phyloP scores from a whole-genome alignment of 192 early-diverging fungal genomes.

The Podila epigama region DNA sequence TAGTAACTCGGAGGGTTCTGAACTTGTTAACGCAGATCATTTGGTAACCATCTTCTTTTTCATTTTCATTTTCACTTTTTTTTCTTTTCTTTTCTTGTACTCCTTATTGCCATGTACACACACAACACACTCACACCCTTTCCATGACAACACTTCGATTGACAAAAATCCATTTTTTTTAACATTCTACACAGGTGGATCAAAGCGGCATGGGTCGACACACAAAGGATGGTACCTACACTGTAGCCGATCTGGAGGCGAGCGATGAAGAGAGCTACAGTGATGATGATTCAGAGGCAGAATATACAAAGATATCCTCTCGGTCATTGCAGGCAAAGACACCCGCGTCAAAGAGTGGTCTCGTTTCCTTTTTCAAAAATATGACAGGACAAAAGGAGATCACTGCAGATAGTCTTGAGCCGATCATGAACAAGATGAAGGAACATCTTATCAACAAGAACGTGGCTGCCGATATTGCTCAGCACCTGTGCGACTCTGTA shows the following conservation, averaged over 20 bases:
- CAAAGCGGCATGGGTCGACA: slow-evolving; percentile 65
- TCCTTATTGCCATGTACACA: too few species aligned
- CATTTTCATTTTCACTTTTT: background rate
- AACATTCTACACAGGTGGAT: slow-evolving; percentile 52
- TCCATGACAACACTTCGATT: too few species aligned
- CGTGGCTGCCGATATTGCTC: slow-evolving; percentile 89
- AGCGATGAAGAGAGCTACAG: slow-evolving; percentile 64
- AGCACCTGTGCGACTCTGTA: slow-evolving; percentile 86
- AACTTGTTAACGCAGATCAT: slow-evolving; percentile 26
- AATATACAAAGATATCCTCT: slow-evolving; percentile 43
- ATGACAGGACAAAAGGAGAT: slow-evolving; percentile 78
- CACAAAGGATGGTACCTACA: slow-evolving; percentile 75
- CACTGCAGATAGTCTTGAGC: slow-evolving; percentile 72
- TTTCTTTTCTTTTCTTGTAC: too few species aligned
- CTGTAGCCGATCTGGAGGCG: slow-evolving; percentile 73
- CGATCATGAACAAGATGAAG: slow-evolving; percentile 88
- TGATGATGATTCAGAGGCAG: slow-evolving; percentile 58
- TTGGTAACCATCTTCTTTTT: slow-evolving; percentile 11
- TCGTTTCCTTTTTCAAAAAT: slow-evolving; percentile 76
- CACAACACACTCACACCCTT: too few species aligned
- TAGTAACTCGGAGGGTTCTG: slow-evolving; percentile 32
- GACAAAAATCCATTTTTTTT: too few species aligned
- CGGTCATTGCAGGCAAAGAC: slow-evolving; percentile 23
- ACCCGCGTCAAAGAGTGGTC: slow-evolving; percentile 41
- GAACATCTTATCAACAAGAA: slow-evolving; percentile 94